Percentiles rank a stretch among this genome's conserved stretches.
Evolutionary conservation across 164 flowering plant species (phyloP).

Genomic region (Vitis cinerea): DNA sequence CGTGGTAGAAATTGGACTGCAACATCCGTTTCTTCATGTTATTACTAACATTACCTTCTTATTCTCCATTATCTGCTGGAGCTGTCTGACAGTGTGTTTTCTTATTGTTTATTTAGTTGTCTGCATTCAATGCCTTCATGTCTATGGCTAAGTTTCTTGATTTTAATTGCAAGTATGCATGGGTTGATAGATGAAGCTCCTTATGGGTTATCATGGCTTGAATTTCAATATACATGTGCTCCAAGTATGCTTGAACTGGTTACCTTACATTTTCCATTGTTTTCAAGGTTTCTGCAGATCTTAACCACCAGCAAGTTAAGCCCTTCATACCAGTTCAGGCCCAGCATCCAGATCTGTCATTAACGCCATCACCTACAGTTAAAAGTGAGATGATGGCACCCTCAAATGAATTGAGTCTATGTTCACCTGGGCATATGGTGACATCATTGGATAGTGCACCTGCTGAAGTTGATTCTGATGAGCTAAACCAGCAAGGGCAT

Average conservation of each 20-base stretch:
- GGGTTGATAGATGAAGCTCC: neutral
- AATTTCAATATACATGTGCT: neutral
- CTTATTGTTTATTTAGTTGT: neutral
- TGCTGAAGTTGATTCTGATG: conserved; percentile 32
- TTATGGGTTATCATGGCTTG: neutral
- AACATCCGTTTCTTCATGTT: neutral
- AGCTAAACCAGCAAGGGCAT: conserved; percentile 26
- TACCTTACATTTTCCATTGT: conserved; percentile 21
- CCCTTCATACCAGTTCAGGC: conserved; percentile 40
- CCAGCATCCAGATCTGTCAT: conserved; percentile 34
- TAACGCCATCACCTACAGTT: conserved; percentile 32
- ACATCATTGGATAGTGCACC: conserved; percentile 30
- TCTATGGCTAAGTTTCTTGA: neutral
- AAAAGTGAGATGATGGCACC: conserved; percentile 39
- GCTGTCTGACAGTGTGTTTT: neutral
- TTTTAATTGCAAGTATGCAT: neutral
- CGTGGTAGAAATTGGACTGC: no score
- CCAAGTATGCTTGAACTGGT: conserved; percentile 3
- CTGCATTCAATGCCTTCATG: neutral
- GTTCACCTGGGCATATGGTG: conserved; percentile 29
- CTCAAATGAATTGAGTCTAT: conserved; percentile 47
- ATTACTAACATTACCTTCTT: neutral
- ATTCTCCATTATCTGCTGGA: neutral
- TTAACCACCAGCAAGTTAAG: conserved; percentile 34
- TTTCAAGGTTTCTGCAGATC: conserved; percentile 50